Conservation (phyloP, 768 basidiomycete genomes). For the Hygrophoropsis aurantiaca region DNA sequence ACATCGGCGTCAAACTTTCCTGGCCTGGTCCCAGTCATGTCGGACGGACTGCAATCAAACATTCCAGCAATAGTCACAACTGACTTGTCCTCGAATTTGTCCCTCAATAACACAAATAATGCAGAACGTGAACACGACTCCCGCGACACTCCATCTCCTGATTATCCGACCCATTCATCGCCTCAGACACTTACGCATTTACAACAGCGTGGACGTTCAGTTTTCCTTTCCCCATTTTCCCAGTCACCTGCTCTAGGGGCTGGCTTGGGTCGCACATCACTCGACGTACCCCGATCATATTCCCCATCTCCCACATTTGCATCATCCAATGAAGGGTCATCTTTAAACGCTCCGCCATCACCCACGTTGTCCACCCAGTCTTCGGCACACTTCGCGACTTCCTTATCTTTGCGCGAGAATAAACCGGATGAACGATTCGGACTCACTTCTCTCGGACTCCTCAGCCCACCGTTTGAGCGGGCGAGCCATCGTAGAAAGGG, state of each 20-base stretch:
- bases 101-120: constrained; percentile 11
- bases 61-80: constrained; percentile 37
- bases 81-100: constrained; percentile 31
- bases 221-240: constrained; percentile 23
- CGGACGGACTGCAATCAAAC: constrained; percentile 11
- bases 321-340: constrained; percentile 44
- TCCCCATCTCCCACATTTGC: constrained; percentile 31
- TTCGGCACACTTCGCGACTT: constrained; percentile 56
- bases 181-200: constrained; percentile 1
- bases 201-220: neutral
- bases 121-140: neutral
- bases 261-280: constrained; percentile 20
- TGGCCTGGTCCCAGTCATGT: constrained; percentile 12
- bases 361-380: constrained; percentile 73
- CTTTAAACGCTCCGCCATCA: constrained; percentile 56
- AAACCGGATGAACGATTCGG: constrained; percentile 59
- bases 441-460: constrained; percentile 49
- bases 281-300: constrained; percentile 28
- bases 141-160: neutral
- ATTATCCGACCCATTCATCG: neutral
- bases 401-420: constrained; percentile 65
- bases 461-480: constrained; percentile 37
- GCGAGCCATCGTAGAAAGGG: constrained; percentile 50
- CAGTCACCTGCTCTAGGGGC: neutral
- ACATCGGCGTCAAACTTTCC: neutral